These are phyloP conservation scores for Guadua angustifolia DNA, from an alignment of 176 grass and related monocot species.

Conservation along the genomic window DNA sequence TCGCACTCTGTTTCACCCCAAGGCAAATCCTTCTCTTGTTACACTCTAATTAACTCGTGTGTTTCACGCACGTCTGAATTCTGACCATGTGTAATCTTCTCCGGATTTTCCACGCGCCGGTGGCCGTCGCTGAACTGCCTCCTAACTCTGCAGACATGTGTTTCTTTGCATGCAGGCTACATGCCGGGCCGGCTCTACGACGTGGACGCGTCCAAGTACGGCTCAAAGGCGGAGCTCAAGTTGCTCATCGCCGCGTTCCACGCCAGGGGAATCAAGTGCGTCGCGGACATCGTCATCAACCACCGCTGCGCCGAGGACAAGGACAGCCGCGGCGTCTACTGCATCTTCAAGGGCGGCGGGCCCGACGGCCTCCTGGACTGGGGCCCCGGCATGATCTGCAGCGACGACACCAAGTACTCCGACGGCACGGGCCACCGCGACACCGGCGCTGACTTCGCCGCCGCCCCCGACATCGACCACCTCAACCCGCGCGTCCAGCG, in stretches of 20 bases:
- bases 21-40: slow-evolving; percentile 19
- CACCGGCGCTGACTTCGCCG: slow-evolving; percentile 59
- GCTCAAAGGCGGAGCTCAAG: slow-evolving; percentile 43
- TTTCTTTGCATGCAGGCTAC: slow-evolving; percentile 46
- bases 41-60: not conserved
- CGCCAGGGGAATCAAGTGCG: slow-evolving; percentile 50
- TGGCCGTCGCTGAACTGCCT: too few species aligned
- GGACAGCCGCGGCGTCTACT: slow-evolving; percentile 64
- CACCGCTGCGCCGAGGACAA: slow-evolving; percentile 71
- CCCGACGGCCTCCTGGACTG: slow-evolving; percentile 74
- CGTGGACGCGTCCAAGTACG: slow-evolving; percentile 58
- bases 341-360: slow-evolving; percentile 68
- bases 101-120: too few species aligned
- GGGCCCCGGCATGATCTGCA: slow-evolving; percentile 70
- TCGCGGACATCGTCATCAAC: slow-evolving; percentile 79
- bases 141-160: not conserved
- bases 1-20: slow-evolving; percentile 57
- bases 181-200: slow-evolving; percentile 68
- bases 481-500: slow-evolving; percentile 65
- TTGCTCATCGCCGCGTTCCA: slow-evolving; percentile 45
- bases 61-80: too few species aligned
- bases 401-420: slow-evolving; percentile 63
- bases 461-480: slow-evolving; percentile 87
- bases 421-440: slow-evolving; percentile 65
- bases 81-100: too few species aligned